phyloP scores from a whole-genome alignment of 2,329 filamentous ascomycete species.

The Salinomyces thailandicus region DNA sequence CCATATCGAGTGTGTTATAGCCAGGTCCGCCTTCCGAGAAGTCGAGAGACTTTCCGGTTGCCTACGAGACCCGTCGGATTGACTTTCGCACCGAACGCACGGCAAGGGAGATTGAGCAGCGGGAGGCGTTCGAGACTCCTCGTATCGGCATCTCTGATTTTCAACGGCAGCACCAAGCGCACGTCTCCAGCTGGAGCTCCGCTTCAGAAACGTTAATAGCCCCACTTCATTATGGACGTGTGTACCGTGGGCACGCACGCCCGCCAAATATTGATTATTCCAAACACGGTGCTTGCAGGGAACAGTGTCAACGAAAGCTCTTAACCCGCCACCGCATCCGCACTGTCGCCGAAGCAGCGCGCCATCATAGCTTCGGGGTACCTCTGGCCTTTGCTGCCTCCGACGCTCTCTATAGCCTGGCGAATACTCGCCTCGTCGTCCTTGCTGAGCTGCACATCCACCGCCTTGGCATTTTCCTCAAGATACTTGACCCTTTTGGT shows the following conservation, averaged over 20 bases:
- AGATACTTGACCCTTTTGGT: slow-evolving; percentile 21
- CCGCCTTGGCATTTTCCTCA: slow-evolving; percentile 18
- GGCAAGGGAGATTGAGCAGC: background rate
- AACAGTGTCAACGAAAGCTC: too few relatives aligned
- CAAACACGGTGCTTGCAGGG: too few relatives aligned
- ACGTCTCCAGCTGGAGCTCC: background rate
- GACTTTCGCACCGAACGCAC: background rate
- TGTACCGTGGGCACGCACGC: too few relatives aligned
- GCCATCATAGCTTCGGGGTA: slow-evolving; percentile 22
- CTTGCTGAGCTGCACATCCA: slow-evolving; percentile 14
- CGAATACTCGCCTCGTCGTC: slow-evolving; percentile 21
- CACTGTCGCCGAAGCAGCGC: slow-evolving; percentile 17
- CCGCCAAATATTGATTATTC: too few relatives aligned
- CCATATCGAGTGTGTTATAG: too few relatives aligned
- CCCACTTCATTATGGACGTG: too few relatives aligned
- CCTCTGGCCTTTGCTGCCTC: slow-evolving; percentile 19
- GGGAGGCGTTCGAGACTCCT: background rate
- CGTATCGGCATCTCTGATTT: background rate
- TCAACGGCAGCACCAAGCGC: too few relatives aligned
- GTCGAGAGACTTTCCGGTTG: too few relatives aligned
- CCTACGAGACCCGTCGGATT: too few relatives aligned
- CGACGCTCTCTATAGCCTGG: slow-evolving; percentile 22
- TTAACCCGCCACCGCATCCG: slow-evolving; percentile 7
- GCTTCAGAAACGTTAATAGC: background rate
- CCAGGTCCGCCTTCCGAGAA: too few relatives aligned